Percentiles rank a stretch among this genome's conserved stretches.
Evolutionary conservation across 768 basidiomycete species (phyloP).

Genomic region (Butyriboletus loyo): DNA sequence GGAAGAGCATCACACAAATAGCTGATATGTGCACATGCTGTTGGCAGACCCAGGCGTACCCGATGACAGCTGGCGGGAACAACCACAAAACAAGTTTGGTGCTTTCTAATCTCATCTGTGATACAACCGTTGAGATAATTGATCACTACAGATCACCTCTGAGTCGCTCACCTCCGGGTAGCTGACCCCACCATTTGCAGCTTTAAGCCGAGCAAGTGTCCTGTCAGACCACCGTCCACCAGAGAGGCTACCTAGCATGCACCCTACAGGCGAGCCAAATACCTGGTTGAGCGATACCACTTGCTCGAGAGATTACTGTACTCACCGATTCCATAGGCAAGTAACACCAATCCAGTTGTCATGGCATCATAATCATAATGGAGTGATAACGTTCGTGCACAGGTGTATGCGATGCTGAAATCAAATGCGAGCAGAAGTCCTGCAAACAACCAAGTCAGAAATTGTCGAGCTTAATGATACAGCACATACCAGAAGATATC

Average conservation of each 20-base stretch:
- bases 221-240: slow-evolving; percentile 64
- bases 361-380: slow-evolving; percentile 70
- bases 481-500: slow-evolving; percentile 28
- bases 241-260: slow-evolving; percentile 50
- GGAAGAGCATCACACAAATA: slow-evolving; percentile 71
- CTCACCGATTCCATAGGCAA: slow-evolving; percentile 70
- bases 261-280: slow-evolving; percentile 30
- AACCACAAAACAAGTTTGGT: slow-evolving; percentile 52
- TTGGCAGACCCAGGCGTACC: slow-evolving; percentile 76
- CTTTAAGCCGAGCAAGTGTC: slow-evolving; percentile 44
- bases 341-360: slow-evolving; percentile 71
- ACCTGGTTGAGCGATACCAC: background rate
- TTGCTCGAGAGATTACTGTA: background rate
- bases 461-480: background rate
- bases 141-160: background rate
- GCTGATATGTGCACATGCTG: slow-evolving; percentile 63
- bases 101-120: slow-evolving; percentile 72
- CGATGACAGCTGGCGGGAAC: slow-evolving; percentile 57
- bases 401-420: slow-evolving; percentile 72
- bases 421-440: slow-evolving; percentile 70
- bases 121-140: background rate
- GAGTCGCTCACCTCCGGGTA: slow-evolving; percentile 59
- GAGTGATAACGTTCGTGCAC: slow-evolving; percentile 64
- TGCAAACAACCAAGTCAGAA: slow-evolving; percentile 21
- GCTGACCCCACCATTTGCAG: slow-evolving; percentile 43